Conservation (phyloP, 2,329 filamentous ascomycete genomes). For the Verticillium alfalfae region DNA sequence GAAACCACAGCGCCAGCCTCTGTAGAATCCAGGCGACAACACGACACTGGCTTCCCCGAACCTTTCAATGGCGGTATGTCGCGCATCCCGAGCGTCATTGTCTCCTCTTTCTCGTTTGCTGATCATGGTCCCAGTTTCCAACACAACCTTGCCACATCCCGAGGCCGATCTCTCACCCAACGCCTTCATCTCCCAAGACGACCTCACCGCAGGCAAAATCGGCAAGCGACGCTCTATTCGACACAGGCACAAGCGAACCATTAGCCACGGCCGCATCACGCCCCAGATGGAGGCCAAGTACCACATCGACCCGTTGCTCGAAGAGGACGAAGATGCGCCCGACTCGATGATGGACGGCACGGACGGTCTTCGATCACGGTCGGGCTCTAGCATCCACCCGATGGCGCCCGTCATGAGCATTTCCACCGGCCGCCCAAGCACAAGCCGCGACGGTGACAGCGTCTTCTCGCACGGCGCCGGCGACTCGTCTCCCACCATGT, state of each 20-base stretch:
- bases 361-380: background rate
- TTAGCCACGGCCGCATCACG: slow-evolving; percentile 39
- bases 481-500: slow-evolving; percentile 11
- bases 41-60: slow-evolving; percentile 48
- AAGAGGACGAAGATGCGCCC: slow-evolving; percentile 11
- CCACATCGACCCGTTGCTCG: slow-evolving; percentile 17
- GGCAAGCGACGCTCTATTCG: slow-evolving; percentile 40
- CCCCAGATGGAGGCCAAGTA: slow-evolving; percentile 28
- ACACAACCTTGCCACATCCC: slow-evolving; percentile 58
- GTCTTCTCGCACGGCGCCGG: slow-evolving; percentile 18
- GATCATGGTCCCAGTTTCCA: slow-evolving; percentile 31
- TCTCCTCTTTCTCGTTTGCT: background rate
- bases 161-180: slow-evolving; percentile 53
- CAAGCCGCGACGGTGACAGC: slow-evolving; percentile 32
- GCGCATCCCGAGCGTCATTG: background rate
- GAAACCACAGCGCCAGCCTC: slow-evolving; percentile 10
- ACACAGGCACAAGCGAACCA: slow-evolving; percentile 38
- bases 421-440: slow-evolving; percentile 6
- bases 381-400: slow-evolving; percentile 10
- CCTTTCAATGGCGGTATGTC: slow-evolving; percentile 40
- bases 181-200: slow-evolving; percentile 50
- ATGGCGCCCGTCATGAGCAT: slow-evolving; percentile 5
- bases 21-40: slow-evolving; percentile 10
- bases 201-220: slow-evolving; percentile 38
- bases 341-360: slow-evolving; percentile 2